phyloP scores from a whole-genome alignment of 805 yeast species.

The Zygotorulaspora danielsina region DNA sequence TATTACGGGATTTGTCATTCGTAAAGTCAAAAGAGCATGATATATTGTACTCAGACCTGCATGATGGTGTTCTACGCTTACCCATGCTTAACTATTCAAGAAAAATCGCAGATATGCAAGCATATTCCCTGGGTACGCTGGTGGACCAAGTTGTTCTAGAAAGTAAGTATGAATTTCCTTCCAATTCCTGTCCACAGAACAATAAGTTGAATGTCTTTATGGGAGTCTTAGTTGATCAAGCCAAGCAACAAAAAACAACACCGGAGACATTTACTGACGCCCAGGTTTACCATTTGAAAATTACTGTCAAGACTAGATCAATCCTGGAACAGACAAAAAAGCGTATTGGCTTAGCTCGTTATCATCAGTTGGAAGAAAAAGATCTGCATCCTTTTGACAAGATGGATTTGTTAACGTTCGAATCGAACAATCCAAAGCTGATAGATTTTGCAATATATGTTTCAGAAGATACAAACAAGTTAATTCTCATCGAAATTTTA shows the following conservation, averaged over 20 bases:
- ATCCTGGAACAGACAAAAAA: constrained; percentile 29
- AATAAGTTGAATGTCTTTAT: constrained; percentile 33
- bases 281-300: constrained; percentile 36
- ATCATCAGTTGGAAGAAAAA: constrained; percentile 28
- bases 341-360: constrained; percentile 33
- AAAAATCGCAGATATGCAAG: constrained; percentile 17
- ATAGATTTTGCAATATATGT: constrained; percentile 47
- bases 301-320: constrained; percentile 34
- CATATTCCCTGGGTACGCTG: constrained; percentile 26
- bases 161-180: constrained; percentile 29
- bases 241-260: constrained; percentile 8
- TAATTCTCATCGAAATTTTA: constrained; percentile 52
- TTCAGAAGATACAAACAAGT: constrained; percentile 42
- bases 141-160: constrained; percentile 32
- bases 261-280: constrained; percentile 15
- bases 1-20: constrained; percentile 44
- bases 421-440: constrained; percentile 33
- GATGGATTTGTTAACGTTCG: constrained; percentile 22
- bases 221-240: constrained; percentile 28
- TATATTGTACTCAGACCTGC: constrained; percentile 10
- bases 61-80: constrained; percentile 29
- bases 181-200: constrained; percentile 27
- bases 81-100: constrained; percentile 35
- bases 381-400: constrained; percentile 35
- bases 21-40: constrained; percentile 13